A percentile compares a stretch with the other conserved stretches of the same genome.
Evolutionary conservation across 495 filamentous ascomycete genomes (phyloP).

Genomic region (Neurospora discreta): DNA sequence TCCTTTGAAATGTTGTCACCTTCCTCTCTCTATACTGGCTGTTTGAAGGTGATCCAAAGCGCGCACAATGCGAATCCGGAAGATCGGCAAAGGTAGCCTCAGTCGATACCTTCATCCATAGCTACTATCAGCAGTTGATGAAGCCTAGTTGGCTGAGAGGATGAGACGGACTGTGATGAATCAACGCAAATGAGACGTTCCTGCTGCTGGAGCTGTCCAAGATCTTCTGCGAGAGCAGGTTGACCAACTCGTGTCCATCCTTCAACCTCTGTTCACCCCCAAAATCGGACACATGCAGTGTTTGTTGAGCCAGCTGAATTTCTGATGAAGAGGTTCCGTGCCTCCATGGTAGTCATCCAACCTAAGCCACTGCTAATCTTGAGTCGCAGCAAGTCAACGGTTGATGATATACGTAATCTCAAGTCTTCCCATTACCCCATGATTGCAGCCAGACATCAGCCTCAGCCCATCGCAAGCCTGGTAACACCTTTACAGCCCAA

Average conservation of each 20-base stretch:
- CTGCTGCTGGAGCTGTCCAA: too few relatives aligned
- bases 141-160: too few relatives aligned
- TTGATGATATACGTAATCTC: neutral
- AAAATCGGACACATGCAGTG: neutral
- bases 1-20: too few relatives aligned
- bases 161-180: too few relatives aligned
- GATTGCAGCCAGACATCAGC: neutral
- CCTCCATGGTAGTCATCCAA: neutral
- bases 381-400: neutral
- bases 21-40: too few relatives aligned
- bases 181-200: too few relatives aligned
- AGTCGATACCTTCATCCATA: neutral
- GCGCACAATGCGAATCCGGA: neutral
- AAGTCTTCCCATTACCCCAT: neutral
- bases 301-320: neutral
- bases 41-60: too few relatives aligned
- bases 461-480: neutral
- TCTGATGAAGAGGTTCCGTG: neutral
- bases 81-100: neutral
- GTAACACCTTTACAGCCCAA: neutral
- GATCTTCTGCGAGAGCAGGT: too few relatives aligned
- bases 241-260: too few relatives aligned
- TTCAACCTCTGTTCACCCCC: neutral
- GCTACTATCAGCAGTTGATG: neutral
- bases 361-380: neutral